Conservation (phyloP, 2,329 filamentous ascomycete species). For the Monosporascus sp. region DNA sequence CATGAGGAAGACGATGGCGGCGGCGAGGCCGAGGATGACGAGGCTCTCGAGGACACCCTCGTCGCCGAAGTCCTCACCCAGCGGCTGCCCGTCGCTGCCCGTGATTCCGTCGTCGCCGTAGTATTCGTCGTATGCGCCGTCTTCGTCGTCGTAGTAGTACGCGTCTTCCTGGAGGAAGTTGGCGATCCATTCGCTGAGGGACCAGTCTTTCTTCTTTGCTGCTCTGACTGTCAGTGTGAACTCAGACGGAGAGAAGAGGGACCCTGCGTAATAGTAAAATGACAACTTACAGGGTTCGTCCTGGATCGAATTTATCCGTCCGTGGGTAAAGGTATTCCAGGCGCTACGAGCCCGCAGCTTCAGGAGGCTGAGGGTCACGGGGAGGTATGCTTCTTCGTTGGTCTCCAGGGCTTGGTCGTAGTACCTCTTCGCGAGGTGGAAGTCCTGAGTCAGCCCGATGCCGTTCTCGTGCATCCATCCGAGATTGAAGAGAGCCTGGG, state of each 20-base stretch:
- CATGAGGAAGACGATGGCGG: conserved; percentile 69
- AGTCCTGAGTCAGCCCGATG: conserved; percentile 87
- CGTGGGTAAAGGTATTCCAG: conserved; percentile 90
- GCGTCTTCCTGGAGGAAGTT: conserved; percentile 75
- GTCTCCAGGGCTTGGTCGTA: conserved; percentile 91
- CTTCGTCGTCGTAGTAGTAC: conserved; percentile 54
- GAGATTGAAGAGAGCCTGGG: conserved; percentile 93
- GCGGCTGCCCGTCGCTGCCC: conserved; percentile 49
- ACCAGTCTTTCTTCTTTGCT: conserved; percentile 70
- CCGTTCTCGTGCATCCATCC: conserved; percentile 99
- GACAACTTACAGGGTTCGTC: conserved; percentile 72
- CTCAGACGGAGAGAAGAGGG: background rate
- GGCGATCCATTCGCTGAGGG: conserved; percentile 78
- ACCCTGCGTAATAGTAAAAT: background rate
- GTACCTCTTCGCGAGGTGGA: conserved; percentile 92
- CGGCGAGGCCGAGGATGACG: conserved; percentile 73
- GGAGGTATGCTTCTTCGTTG: conserved; percentile 89
- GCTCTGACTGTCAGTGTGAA: conserved; percentile 22
- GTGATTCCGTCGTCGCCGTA: conserved; percentile 54
- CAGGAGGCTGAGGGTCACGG: conserved; percentile 81
- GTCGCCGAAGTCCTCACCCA: conserved; percentile 61
- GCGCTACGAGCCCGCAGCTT: conserved; percentile 82
- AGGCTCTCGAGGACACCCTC: conserved; percentile 81
- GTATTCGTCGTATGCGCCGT: conserved; percentile 46
- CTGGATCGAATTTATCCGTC: conserved; percentile 86